Base-by-base conservation (phyloP, 2,329 filamentous ascomycete species). In the Tolypocladium ophioglossoides region DNA sequence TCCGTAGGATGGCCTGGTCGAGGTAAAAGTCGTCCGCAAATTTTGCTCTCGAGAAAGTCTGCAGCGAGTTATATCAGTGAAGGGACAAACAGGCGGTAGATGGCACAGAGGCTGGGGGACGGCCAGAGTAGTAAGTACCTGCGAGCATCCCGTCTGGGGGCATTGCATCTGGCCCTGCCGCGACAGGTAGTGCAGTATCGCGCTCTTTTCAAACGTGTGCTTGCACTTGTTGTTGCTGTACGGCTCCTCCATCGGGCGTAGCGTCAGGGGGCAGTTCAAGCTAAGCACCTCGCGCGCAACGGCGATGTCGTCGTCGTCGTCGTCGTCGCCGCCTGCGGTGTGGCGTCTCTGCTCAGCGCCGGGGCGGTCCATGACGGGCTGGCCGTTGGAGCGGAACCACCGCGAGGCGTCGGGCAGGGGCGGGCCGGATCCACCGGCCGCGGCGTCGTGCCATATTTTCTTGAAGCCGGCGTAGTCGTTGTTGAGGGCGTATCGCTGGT, bases 121-220 rank as follows among this genome's bases (percentile, higher is more conserved):
- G 12, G 9, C 20, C n/a, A 18, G 14, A 30, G 20, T 4, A 12
- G 16, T 39, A 58, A 71, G 54, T 69, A 83, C 80, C 72, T 79
- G 71, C 50, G 74, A 72, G 64, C 87, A 91, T 1, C 86, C 86
- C 2, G 78, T 70, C 55, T 83, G 77, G 0, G 86, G 86, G 64
- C 87, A 91, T 52, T 78, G 73, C 1, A 79, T 72, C 51, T 66
- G 54, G 59, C 70, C 52, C 51, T 62, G 56, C 60, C 63, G 53
- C 75, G 75, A 65, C 74, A 84, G 46, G 56, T 73, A 73, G n/a
- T 82, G 77, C 27, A 80, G 55, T 40, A 91, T 84, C 0, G 82
- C 80, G 1, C 66, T 63, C 66, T 81, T 85, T 64, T 91, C 85
- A 64, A 89, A 91, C 0, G 79, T 84, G 66, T 91, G 87, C 54